Base-by-base conservation (phyloP, 2,329 filamentous ascomycete genomes). In the Penicillium sp. region DNA sequence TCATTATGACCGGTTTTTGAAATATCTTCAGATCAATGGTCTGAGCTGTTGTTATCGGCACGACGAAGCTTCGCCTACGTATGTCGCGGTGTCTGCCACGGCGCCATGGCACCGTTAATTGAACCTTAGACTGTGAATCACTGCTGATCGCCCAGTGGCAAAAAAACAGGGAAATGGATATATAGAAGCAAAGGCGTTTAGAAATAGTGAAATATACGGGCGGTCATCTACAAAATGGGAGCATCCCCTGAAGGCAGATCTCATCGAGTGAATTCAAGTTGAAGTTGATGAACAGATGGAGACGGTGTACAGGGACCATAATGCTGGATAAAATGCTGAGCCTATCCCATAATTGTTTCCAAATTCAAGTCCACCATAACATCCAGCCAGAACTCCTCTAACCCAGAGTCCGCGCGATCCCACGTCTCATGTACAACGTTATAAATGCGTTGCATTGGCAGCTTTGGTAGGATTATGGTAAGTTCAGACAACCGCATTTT, bases 271-370 rank as follows among this genome's bases (percentile, higher is more conserved):
- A 9, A 46, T 46, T 13, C 6, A 34, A 47, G 10, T 27, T 15
- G 10, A 37, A 27, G 16, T 7, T 10, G 7, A 27, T 47, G 16
- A 6, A 47, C 4, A 29, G 1, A 29, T 6, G 18, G 10, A 27
- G 10, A 10, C n/a, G 29, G 18, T 48, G 29, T 3, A n/a, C 9
- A 47, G 23, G 16, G 6, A 29, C 10, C 4, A 18, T 5, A 3
- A 21, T 10, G 5, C n/a, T 23, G 13, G 16, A 37, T 15, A 21
- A 4, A 16, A 29, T 3, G 15, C 35, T 25, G 31, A 23, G 39
- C 51, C 58, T 49, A 63, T 41, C 61, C 61, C 62, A 64, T 61
- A 16, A 64, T 64, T 8, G 62, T 64, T 50, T 63, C 62, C 39
- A 64, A 58, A 39, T 62, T 62, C 18, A 54, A 51, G 45, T 64